Evolutionary conservation across 257 asterid genomes (phyloP), one percentile per base, ranked within the genome.

Genomic region (Parsonsia alboflavescens): DNA sequence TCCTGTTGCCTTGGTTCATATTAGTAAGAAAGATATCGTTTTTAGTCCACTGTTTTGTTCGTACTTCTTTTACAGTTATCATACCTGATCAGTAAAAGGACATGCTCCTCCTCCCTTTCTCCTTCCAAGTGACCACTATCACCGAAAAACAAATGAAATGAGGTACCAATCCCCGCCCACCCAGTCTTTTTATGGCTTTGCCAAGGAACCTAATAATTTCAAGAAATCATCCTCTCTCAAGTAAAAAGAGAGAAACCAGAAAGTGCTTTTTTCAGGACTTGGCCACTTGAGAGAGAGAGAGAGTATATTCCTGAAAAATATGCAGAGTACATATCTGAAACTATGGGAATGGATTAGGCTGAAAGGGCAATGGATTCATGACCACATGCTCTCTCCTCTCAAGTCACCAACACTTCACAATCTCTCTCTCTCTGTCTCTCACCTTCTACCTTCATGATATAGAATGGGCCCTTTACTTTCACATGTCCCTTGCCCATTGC

Each of bases 231-330:
- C 68, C 39, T 42, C 30, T 46, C 39, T 42, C 30, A 44, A 45
- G 72, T 21, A 44, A 68, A 68, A 33, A 33, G 39, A 21, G 54
- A 70, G 30, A 59, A 46, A 39, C 46, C 46, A 30, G 2, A 57
- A 41, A 70, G 76, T 68, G 79, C 30, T 22, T 80, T n/a, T 28
- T 81, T 57, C 30, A 72, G 50, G 78, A 75, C 28, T 56, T 71
- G 70, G 73, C 78, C 77, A 73, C 77, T 73, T 76, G 82, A n/a
- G n/a, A n/a, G n/a, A n/a, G n/a, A n/a, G n/a, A n/a, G n/a, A 53
- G 78, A 70, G 82, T 73, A 74, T 77, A 79, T 82, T 73, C 77
- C 75, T 73, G 75, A 66, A 68, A 64, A 39, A 75, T 49, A 67
- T 59, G 68, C 61, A 77, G 57, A n/a, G 68, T 68, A 44, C 73